These are phyloP conservation scores for Periconia macrospinosa DNA, from an alignment of 2,329 filamentous ascomycete species.

Conservation along the genomic window DNA sequence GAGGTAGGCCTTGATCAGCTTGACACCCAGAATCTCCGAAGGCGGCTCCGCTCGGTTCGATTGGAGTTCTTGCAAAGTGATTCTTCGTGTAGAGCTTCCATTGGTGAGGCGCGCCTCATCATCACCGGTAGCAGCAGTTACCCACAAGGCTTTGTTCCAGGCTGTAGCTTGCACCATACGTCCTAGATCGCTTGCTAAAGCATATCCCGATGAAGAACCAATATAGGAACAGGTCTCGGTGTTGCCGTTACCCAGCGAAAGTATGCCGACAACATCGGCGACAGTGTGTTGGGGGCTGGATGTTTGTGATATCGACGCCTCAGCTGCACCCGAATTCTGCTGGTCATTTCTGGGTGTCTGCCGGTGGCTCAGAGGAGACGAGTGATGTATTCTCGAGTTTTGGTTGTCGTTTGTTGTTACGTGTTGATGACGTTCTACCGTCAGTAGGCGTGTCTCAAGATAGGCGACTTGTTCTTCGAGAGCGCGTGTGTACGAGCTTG, in stretches of 20 bases:
- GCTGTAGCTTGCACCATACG: slow-evolving; percentile 59
- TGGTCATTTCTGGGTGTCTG: no score
- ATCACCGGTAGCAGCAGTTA: not conserved
- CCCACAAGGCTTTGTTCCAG: slow-evolving; percentile 54
- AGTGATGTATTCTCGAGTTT: no score
- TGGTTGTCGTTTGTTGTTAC: no score
- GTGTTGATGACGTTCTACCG: no score
- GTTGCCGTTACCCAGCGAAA: slow-evolving; percentile 50
- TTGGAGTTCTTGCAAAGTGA: slow-evolving; percentile 47
- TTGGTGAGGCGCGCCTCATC: slow-evolving; percentile 8
- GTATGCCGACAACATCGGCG: slow-evolving; percentile 38
- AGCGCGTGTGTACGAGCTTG: no score
- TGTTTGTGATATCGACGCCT: no score
- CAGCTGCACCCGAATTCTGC: no score
- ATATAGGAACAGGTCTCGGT: slow-evolving; percentile 53
- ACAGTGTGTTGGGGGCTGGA: no score
- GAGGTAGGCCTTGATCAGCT: slow-evolving; percentile 51
- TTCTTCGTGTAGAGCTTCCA: slow-evolving; percentile 29
- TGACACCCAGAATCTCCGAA: slow-evolving; percentile 48
- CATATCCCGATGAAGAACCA: slow-evolving; percentile 53
- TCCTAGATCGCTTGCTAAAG: slow-evolving; percentile 53
- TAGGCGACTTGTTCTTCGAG: no score
- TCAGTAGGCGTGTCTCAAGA: no score
- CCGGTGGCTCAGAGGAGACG: no score
- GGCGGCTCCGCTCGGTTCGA: slow-evolving; percentile 51